Percentiles rank a stretch among this genome's conserved stretches.
phyloP scores from a whole-genome alignment of 176 grass and related monocot species.

The Alloteropsis semialata region DNA sequence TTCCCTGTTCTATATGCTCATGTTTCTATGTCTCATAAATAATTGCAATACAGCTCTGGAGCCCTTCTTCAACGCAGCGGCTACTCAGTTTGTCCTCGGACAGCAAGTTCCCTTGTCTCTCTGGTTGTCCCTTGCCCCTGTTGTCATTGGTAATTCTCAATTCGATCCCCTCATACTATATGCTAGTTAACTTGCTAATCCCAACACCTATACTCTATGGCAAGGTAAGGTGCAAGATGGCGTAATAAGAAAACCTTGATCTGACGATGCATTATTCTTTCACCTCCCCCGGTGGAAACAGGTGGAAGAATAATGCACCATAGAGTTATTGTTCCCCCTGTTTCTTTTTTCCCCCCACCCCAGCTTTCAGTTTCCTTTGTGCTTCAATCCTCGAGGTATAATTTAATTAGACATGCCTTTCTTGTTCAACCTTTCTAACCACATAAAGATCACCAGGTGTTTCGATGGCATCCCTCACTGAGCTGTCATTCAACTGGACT shows the following conservation, averaged over 20 bases:
- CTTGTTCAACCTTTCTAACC: slow-evolving; percentile 33
- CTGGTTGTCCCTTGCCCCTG: slow-evolving; percentile 95
- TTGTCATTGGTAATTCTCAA: slow-evolving; percentile 81
- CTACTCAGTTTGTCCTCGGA: slow-evolving; percentile 98
- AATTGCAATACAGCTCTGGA: slow-evolving; percentile 73
- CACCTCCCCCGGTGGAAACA: too few relatives aligned
- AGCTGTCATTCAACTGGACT: slow-evolving; percentile 95
- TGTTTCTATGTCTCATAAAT: slow-evolving; percentile 11
- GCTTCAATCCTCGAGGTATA: neutral
- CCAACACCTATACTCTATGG: neutral
- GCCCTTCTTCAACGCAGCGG: slow-evolving; percentile 97
- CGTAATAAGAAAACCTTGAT: neutral
- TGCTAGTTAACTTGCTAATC: neutral
- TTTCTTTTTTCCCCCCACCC: too few relatives aligned
- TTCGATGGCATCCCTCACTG: slow-evolving; percentile 94
- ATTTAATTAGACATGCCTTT: neutral
- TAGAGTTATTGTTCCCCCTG: too few relatives aligned
- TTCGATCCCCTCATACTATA: slow-evolving; percentile 5
- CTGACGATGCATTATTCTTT: neutral
- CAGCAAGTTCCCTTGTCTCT: slow-evolving; percentile 83
- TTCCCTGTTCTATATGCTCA: slow-evolving; percentile 25
- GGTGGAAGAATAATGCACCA: too few relatives aligned
- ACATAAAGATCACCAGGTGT: slow-evolving; percentile 69
- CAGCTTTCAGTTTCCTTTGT: neutral
- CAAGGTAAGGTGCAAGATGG: neutral